Evolutionary conservation across 805 yeast genomes (phyloP), one percentile per base, ranked within the genome.

Genomic region (Candida incommunis): DNA sequence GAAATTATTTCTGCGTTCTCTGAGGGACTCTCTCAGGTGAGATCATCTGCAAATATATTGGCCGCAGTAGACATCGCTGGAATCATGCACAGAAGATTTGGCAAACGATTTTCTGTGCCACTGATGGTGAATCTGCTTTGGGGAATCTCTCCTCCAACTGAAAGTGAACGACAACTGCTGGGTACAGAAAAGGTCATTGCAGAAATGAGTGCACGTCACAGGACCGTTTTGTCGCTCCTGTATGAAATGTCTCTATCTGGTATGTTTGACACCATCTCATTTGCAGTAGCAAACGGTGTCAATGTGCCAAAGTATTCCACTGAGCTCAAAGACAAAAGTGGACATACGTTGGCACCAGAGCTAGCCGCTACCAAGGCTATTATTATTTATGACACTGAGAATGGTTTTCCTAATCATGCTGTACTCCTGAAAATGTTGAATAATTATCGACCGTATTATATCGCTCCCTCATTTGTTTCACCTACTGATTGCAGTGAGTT

Each of bases 71-170:
- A 80, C 51, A 71, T 86, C 1, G 68, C 80, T 0, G 74, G 85
- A 34, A 79, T 78, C 0, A 62, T 87, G 18, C 95, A 86, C 62
- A 95, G 82, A 60, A 66, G 96, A 45, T 86, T 87, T 56, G 55
- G 65, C 2, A 44, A 50, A 0, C 51, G 60, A 2, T 81, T 83
- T 58, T 72, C 88, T 0, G 72, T 75, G 1, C 55, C 49, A 9
- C 55, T 78, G 26, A 60, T 73, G 46, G 59, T 66, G 21, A 64
- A 64, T n/a, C 46, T 63, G 15, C 46, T 58, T 15, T 49, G 51
- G n/a, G 59, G 55, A 3, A 50, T 62, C 23, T 48, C 48, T 18
- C 47, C 46, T 22, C 53, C 54, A 22, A 11, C 53, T 16, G 48
- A 50, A 43, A 43, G 51, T 21, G 55, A 54, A 18, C 43, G 48